These are phyloP conservation scores for Omphalotus guepiniiformis DNA, from an alignment of 768 basidiomycete genomes.

Conservation along the genomic window DNA sequence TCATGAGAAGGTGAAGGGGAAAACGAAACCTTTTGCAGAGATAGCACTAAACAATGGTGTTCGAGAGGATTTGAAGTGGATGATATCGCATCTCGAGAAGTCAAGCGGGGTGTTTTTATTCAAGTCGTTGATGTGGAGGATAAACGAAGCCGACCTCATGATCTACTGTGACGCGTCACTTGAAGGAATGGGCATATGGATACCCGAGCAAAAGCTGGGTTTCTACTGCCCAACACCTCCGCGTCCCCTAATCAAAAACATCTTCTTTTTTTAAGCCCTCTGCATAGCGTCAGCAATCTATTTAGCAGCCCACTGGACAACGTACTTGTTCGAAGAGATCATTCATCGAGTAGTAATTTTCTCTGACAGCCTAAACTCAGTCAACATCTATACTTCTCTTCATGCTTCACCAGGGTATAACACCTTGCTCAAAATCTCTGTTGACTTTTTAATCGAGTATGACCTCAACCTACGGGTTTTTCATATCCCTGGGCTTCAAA, in stretches of 20 bases:
- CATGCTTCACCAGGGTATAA: slow-evolving; percentile 19
- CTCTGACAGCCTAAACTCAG: slow-evolving; percentile 17
- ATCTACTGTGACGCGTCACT: slow-evolving; percentile 6
- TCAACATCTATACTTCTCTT: slow-evolving; percentile 15
- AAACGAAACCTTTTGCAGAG: slow-evolving; percentile 5
- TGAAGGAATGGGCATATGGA: slow-evolving; percentile 9
- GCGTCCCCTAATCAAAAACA: slow-evolving; percentile 2
- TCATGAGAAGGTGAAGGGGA: slow-evolving; percentile 21
- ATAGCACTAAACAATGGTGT: slow-evolving; percentile 16
- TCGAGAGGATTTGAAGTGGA: slow-evolving; percentile 16
- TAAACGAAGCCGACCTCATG: slow-evolving; percentile 2
- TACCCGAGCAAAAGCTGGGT: background rate
- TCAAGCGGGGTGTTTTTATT: slow-evolving; percentile 15
- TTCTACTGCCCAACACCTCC: slow-evolving; percentile 6
- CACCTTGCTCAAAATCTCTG: slow-evolving; percentile 14
- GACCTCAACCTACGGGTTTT: slow-evolving; percentile 20
- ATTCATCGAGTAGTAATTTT: slow-evolving; percentile 8
- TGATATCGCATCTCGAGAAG: slow-evolving; percentile 12
- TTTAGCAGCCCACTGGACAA: background rate
- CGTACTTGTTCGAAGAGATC: slow-evolving; percentile 8
- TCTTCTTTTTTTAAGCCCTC: slow-evolving; percentile 11
- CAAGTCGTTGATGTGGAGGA: slow-evolving; percentile 15
- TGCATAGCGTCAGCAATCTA: slow-evolving; percentile 6
- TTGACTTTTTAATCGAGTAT: slow-evolving; percentile 12
- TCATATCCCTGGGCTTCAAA: slow-evolving; percentile 22